Conservation (phyloP, 164 flowering plant genomes). For the Stephania yunnanensis region DNA sequence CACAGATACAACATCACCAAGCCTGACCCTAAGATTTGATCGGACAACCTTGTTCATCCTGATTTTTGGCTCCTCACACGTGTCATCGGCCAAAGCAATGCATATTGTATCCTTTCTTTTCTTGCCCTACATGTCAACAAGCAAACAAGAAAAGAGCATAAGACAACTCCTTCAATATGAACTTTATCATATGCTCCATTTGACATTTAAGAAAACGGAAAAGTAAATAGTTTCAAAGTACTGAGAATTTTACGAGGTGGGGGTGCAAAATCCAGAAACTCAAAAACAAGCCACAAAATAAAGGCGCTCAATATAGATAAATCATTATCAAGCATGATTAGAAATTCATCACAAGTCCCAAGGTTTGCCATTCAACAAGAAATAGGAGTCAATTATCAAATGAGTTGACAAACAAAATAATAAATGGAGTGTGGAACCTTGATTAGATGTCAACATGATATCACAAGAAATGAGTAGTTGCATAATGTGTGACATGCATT, state of each 20-base stretch:
- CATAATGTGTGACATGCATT: too few relatives aligned
- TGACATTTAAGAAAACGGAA: background rate
- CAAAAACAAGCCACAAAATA: background rate
- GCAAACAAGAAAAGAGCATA: background rate
- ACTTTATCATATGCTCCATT: background rate
- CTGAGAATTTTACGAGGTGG: background rate
- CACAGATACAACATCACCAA: constrained; percentile 30
- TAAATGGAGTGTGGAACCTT: too few relatives aligned
- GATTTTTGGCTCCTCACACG: constrained; percentile 27
- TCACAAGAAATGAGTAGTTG: too few relatives aligned
- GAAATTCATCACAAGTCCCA: too few relatives aligned
- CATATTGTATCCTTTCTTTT: constrained; percentile 30
- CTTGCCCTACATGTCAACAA: constrained; percentile 19
- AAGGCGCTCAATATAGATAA: background rate
- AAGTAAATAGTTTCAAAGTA: background rate
- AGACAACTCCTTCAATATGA: background rate
- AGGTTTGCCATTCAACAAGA: too few relatives aligned
- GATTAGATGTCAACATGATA: too few relatives aligned
- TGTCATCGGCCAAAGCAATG: constrained; percentile 22
- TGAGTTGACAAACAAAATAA: too few relatives aligned
- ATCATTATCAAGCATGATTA: background rate
- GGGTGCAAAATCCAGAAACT: background rate
- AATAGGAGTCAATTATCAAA: too few relatives aligned
- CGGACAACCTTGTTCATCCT: constrained; percentile 31
- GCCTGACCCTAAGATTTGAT: constrained; percentile 25